Percentiles rank a stretch among this genome's conserved stretches.
These are phyloP conservation scores for Hypocreales sp. DNA, from an alignment of 2,329 filamentous ascomycete species.

Conservation along the genomic window DNA sequence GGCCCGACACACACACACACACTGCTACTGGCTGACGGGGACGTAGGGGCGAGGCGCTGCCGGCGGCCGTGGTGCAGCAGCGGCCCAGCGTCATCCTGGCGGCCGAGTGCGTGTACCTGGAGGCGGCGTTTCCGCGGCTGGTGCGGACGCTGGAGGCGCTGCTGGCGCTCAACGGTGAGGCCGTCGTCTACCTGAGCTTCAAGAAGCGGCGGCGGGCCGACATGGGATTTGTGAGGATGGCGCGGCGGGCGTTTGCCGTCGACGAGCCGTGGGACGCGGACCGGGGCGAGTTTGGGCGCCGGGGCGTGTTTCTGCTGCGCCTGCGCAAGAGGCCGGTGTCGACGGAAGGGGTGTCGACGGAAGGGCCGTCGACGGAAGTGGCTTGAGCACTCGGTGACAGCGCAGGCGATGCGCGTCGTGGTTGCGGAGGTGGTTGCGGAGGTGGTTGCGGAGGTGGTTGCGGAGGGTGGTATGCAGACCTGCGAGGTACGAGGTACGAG, in stretches of 20 bases:
- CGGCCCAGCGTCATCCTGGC: slow-evolving; percentile 76
- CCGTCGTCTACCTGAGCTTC: slow-evolving; percentile 70
- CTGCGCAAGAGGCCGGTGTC: slow-evolving; percentile 18
- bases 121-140: slow-evolving; percentile 83
- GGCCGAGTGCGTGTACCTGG: slow-evolving; percentile 94
- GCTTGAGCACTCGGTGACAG: background rate
- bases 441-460: background rate
- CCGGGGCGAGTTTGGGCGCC: slow-evolving; percentile 36
- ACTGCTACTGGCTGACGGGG: slow-evolving; percentile 1
- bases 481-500: too few species aligned
- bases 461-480: too few species aligned
- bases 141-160: slow-evolving; percentile 63
- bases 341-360: background rate
- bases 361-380: background rate
- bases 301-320: slow-evolving; percentile 45
- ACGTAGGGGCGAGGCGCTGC: slow-evolving; percentile 43
- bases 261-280: slow-evolving; percentile 48
- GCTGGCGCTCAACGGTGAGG: slow-evolving; percentile 52
- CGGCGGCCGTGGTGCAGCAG: slow-evolving; percentile 32
- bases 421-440: background rate
- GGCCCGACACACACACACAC: background rate
- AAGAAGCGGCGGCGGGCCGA: slow-evolving; percentile 80
- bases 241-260: slow-evolving; percentile 49
- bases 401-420: background rate
- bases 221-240: slow-evolving; percentile 57